Evolutionary conservation across 2,329 filamentous ascomycete genomes (phyloP).

Genomic region (Beauveria caledonica): DNA sequence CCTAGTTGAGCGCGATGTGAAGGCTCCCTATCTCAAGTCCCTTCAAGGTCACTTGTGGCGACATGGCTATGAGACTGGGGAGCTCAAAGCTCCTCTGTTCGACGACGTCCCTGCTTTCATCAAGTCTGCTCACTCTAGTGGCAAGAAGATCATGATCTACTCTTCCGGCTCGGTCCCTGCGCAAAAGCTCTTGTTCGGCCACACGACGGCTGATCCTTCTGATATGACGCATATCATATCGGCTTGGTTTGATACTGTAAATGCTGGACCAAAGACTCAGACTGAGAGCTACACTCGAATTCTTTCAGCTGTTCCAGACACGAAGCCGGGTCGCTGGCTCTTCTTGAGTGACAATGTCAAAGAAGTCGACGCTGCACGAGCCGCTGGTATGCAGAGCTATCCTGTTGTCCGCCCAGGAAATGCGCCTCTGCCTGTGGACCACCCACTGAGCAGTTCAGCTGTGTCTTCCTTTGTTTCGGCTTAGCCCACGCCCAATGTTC

Average conservation of each 20-base stretch:
- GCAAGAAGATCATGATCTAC: constrained; percentile 63
- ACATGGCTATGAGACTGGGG: constrained; percentile 61
- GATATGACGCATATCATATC: constrained; percentile 52
- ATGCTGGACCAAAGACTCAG: constrained; percentile 67
- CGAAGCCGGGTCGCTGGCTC: constrained; percentile 49
- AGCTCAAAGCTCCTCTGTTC: constrained; percentile 66
- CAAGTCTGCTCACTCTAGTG: constrained; percentile 46
- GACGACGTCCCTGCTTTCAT: constrained; percentile 62
- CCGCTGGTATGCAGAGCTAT: constrained; percentile 54
- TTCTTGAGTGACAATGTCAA: constrained; percentile 75
- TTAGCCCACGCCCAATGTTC: not conserved
- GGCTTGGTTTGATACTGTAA: constrained; percentile 73
- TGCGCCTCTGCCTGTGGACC: constrained; percentile 46
- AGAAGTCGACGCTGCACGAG: constrained; percentile 55
- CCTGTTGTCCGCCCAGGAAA: constrained; percentile 65
- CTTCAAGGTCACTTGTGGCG: constrained; percentile 76
- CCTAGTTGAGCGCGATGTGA: constrained; percentile 64
- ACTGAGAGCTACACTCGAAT: constrained; percentile 60
- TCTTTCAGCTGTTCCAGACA: constrained; percentile 33
- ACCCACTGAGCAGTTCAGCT: constrained; percentile 28
- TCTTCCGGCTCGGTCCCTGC: constrained; percentile 73
- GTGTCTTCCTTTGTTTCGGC: constrained; percentile 16
- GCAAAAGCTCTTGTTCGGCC: constrained; percentile 70
- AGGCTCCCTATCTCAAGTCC: constrained; percentile 68
- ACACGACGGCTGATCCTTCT: constrained; percentile 50